These are phyloP conservation scores for Flammula alnicola DNA, from an alignment of 1,284 basidiomycete genomes.

Conservation along the genomic window DNA sequence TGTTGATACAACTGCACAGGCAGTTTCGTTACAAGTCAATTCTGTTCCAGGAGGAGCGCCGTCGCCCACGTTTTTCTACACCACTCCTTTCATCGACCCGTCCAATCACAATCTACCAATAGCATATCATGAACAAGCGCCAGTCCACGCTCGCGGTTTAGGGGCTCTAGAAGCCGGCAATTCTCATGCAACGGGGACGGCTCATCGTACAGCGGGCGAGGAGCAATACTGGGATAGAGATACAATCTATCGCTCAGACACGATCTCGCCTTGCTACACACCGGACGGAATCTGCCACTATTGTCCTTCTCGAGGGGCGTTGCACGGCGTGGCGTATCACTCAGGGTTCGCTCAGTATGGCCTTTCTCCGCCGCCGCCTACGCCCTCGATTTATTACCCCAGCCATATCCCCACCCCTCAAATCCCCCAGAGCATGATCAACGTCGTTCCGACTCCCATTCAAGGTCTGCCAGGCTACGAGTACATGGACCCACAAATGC, in stretches of 20 bases:
- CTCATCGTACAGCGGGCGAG: not conserved
- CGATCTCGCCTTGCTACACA: slow-evolving; percentile 21
- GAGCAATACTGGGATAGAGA: slow-evolving; percentile 21
- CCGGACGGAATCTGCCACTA: slow-evolving; percentile 34
- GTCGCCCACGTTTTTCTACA: slow-evolving; percentile 46
- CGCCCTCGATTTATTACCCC: slow-evolving; percentile 10
- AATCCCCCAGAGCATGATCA: slow-evolving; percentile 7
- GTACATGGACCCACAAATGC: slow-evolving; percentile 15
- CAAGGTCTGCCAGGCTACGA: slow-evolving; percentile 14
- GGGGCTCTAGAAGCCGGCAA: not conserved
- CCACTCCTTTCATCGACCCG: slow-evolving; percentile 29
- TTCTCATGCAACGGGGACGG: not conserved
- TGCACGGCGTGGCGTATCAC: slow-evolving; percentile 4
- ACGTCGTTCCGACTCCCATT: slow-evolving; percentile 6
- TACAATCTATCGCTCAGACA: slow-evolving; percentile 19
- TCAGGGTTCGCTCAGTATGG: slow-evolving; percentile 11
- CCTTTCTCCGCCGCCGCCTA: slow-evolving; percentile 25
- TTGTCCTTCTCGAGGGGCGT: slow-evolving; percentile 34
- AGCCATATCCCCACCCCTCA: not conserved
- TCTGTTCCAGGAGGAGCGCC: slow-evolving; percentile 21
- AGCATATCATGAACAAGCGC: not conserved
- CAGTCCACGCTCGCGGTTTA: not conserved
- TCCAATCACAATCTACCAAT: not conserved
- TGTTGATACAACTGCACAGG: slow-evolving; percentile 13
- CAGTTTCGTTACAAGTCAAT: slow-evolving; percentile 12